Evolutionary conservation across 1,284 basidiomycete species (phyloP).

Genomic region (Trametes polyzona): DNA sequence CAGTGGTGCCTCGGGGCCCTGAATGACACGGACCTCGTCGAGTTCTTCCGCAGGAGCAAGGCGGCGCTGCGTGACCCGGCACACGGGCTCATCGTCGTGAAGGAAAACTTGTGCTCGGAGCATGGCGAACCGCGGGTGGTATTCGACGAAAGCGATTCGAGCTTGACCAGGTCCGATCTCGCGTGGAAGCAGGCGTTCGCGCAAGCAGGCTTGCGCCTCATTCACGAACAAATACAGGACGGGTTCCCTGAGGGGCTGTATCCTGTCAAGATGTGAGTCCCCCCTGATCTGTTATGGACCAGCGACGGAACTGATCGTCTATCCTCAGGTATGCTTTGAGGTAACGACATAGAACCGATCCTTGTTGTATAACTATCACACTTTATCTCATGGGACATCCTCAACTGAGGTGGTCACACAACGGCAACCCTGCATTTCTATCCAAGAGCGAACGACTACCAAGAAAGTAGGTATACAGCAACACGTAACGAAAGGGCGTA

Average conservation of each 20-base stretch:
- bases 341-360: slow-evolving; percentile 28
- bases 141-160: slow-evolving; percentile 88
- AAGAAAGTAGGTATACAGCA: slow-evolving; percentile 8
- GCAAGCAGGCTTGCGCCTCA: slow-evolving; percentile 67
- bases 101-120: slow-evolving; percentile 88
- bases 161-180: slow-evolving; percentile 80
- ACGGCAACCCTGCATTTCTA: not conserved
- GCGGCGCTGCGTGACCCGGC: slow-evolving; percentile 54
- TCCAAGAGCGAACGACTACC: not conserved
- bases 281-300: not conserved
- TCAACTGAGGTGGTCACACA: too few species aligned
- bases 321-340: slow-evolving; percentile 61
- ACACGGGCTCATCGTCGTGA: slow-evolving; percentile 77
- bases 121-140: slow-evolving; percentile 55
- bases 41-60: slow-evolving; percentile 71
- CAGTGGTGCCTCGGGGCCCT: slow-evolving; percentile 97
- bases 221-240: slow-evolving; percentile 73
- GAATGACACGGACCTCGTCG: slow-evolving; percentile 74
- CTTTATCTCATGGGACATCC: too few species aligned
- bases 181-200: slow-evolving; percentile 81
- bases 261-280: slow-evolving; percentile 79
- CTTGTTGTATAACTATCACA: not conserved
- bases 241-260: slow-evolving; percentile 84
- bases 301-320: not conserved
- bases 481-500: not conserved